Evolutionary conservation across 306 rosid species (phyloP).

Genomic region (Trichosanthes cucumerina): DNA sequence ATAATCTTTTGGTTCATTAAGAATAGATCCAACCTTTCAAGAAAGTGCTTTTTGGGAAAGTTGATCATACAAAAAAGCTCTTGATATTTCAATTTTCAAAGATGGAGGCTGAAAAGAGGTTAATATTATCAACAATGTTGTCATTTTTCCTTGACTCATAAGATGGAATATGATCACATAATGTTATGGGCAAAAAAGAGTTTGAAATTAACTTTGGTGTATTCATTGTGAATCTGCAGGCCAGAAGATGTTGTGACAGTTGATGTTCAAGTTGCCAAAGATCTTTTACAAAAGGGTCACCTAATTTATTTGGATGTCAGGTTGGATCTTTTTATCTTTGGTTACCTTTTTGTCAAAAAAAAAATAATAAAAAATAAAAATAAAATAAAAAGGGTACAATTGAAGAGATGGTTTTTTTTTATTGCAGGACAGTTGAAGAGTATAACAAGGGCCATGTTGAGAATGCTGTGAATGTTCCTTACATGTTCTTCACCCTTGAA

Average conservation of each 20-base stretch:
- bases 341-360: neutral
- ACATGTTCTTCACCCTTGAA: slow-evolving; percentile 33
- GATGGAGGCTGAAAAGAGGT: slow-evolving; percentile 6
- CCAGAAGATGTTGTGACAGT: slow-evolving; percentile 25
- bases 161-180: neutral
- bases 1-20: neutral
- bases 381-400: neutral
- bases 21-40: neutral
- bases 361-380: neutral
- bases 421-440: slow-evolving; percentile 28
- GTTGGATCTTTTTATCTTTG: neutral
- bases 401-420: neutral
- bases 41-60: neutral
- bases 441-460: slow-evolving; percentile 38
- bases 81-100: neutral
- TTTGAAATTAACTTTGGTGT: neutral
- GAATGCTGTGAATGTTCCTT: slow-evolving; percentile 33
- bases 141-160: neutral
- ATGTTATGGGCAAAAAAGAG: neutral
- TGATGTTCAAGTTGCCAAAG: slow-evolving; percentile 31
- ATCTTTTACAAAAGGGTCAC: slow-evolving; percentile 20
- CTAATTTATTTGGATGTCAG: slow-evolving; percentile 37
- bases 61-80: neutral
- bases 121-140: neutral
- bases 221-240: slow-evolving; percentile 12